phyloP scores from a whole-genome alignment of 2,329 filamentous ascomycete genomes.

The Pseudopyrenochaeta lycopersici region DNA sequence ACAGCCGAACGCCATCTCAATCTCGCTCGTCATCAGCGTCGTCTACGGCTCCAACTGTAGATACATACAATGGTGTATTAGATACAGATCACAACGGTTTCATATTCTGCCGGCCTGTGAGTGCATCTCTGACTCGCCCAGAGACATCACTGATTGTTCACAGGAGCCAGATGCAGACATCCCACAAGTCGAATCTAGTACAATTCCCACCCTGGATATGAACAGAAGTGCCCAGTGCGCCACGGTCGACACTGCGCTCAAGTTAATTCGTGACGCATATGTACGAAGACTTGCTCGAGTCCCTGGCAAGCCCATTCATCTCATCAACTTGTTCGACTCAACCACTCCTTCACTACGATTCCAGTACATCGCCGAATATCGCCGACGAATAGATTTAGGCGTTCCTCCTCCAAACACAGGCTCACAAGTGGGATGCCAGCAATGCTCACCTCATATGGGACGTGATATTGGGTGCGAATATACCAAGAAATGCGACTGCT shows the following conservation, averaged over 20 bases:
- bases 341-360: slow-evolving; percentile 69
- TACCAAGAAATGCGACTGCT: slow-evolving; percentile 69
- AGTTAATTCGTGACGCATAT: slow-evolving; percentile 52
- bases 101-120: slow-evolving; percentile 46
- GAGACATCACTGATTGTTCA: neutral
- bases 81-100: slow-evolving; percentile 48
- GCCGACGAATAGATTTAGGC: slow-evolving; percentile 49
- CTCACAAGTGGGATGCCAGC: slow-evolving; percentile 70
- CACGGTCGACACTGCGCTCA: slow-evolving; percentile 42
- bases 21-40: slow-evolving; percentile 35
- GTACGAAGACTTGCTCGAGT: slow-evolving; percentile 36
- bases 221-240: slow-evolving; percentile 33
- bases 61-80: slow-evolving; percentile 54
- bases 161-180: slow-evolving; percentile 28
- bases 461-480: slow-evolving; percentile 68
- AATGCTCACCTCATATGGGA: slow-evolving; percentile 67
- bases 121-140: slow-evolving; percentile 2
- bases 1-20: slow-evolving; percentile 23
- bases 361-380: slow-evolving; percentile 72
- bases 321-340: slow-evolving; percentile 71
- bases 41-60: slow-evolving; percentile 2
- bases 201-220: slow-evolving; percentile 51
- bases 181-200: slow-evolving; percentile 37
- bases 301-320: slow-evolving; percentile 58
- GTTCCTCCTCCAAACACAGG: no score